Evolutionary conservation across 2,329 filamentous ascomycete species (phyloP).

Genomic region (Didymella pomorum): DNA sequence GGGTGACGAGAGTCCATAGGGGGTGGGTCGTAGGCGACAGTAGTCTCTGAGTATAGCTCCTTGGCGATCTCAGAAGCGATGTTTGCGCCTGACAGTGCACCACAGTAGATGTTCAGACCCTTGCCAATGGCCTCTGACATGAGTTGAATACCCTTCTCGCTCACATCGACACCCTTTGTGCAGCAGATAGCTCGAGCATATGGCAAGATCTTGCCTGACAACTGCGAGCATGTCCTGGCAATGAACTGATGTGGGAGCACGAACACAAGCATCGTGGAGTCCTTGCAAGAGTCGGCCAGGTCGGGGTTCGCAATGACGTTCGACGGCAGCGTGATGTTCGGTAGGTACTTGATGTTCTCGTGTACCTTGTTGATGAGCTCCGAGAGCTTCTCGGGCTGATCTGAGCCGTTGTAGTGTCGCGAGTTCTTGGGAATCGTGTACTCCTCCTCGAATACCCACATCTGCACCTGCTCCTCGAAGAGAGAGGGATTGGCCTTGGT

Average conservation of each 20-base stretch:
- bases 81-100: slow-evolving; percentile 93
- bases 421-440: slow-evolving; percentile 76
- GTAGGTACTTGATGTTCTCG: slow-evolving; percentile 98
- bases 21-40: slow-evolving; percentile 93
- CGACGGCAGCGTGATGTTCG: slow-evolving; percentile 79
- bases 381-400: slow-evolving; percentile 84
- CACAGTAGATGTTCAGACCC: slow-evolving; percentile 93
- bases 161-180: slow-evolving; percentile 97
- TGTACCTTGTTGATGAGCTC: slow-evolving; percentile 88
- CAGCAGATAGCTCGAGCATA: slow-evolving; percentile 94
- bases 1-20: slow-evolving; percentile 83
- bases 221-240: slow-evolving; percentile 79
- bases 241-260: slow-evolving; percentile 98
- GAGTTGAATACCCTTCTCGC: slow-evolving; percentile 82
- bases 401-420: slow-evolving; percentile 72
- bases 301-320: slow-evolving; percentile 89
- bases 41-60: slow-evolving; percentile 98
- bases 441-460: slow-evolving; percentile 99
- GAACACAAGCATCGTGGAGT: slow-evolving; percentile 90
- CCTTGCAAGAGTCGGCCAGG: slow-evolving; percentile 78
- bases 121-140: slow-evolving; percentile 96
- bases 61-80: slow-evolving; percentile 93
- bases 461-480: slow-evolving; percentile 90
- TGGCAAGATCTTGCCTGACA: slow-evolving; percentile 88
- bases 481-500: slow-evolving; percentile 77